phyloP scores from a whole-genome alignment of 192 early-diverging fungal genomes.

The Backusella circina region DNA sequence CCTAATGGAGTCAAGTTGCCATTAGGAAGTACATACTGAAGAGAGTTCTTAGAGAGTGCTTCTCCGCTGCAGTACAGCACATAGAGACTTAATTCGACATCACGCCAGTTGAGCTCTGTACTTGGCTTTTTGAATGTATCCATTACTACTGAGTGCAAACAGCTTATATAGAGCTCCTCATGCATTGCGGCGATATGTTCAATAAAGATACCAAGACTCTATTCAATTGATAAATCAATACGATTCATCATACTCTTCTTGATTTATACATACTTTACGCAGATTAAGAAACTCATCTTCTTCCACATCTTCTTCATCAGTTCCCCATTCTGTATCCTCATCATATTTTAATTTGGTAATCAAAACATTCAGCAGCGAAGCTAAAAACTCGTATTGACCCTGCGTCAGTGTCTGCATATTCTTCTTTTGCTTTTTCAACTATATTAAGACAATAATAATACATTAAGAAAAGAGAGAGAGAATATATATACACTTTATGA shows the following conservation, averaged over 20 bases:
- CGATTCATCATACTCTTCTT: not conserved
- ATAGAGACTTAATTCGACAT: slow-evolving; percentile 73
- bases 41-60: slow-evolving; percentile 49
- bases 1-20: slow-evolving; percentile 48
- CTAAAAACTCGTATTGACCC: slow-evolving; percentile 46
- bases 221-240: slow-evolving; percentile 16
- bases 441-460: not conserved
- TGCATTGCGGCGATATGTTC: slow-evolving; percentile 77
- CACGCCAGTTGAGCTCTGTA: slow-evolving; percentile 65
- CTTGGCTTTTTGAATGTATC: slow-evolving; percentile 52
- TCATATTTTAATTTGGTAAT: slow-evolving; percentile 89
- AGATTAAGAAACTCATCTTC: slow-evolving; percentile 70
- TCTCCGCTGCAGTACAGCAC: slow-evolving; percentile 70
- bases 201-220: slow-evolving; percentile 65
- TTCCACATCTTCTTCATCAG: slow-evolving; percentile 68
- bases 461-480: not conserved
- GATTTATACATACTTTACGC: slow-evolving; percentile 49
- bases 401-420: slow-evolving; percentile 37
- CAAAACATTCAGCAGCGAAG: slow-evolving; percentile 59
- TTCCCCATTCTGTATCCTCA: slow-evolving; percentile 74
- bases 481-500: not conserved
- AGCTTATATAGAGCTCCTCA: slow-evolving; percentile 51
- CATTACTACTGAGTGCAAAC: slow-evolving; percentile 55
- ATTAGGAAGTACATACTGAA: slow-evolving; percentile 36
- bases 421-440: slow-evolving; percentile 58